Percentiles rank a stretch among this genome's conserved stretches.
Conservation (phyloP, 352 stramenopile species). For the Pythium rhizo-oryzae region DNA sequence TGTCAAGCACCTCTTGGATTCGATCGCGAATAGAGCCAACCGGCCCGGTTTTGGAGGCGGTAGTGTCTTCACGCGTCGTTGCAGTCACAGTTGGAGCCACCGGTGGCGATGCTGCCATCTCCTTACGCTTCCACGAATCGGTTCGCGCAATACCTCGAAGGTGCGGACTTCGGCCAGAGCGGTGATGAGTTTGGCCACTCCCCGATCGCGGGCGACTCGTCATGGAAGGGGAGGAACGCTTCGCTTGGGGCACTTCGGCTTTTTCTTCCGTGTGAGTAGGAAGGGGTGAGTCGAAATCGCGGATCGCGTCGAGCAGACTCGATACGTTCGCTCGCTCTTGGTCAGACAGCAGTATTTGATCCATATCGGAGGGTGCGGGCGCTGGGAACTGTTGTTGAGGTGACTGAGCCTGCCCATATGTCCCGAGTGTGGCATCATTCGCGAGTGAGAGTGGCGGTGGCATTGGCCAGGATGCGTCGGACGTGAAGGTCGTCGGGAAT, state of each 20-base stretch:
- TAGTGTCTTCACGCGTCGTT: neutral
- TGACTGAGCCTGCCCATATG: constrained; percentile 5
- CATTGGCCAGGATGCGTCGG: constrained; percentile 48
- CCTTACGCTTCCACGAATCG: constrained; percentile 20
- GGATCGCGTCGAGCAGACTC: constrained; percentile 69
- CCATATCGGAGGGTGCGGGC: constrained; percentile 13
- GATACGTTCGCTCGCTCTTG: constrained; percentile 64
- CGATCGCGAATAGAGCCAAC: constrained; percentile 23
- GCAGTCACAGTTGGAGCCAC: neutral
- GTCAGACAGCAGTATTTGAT: constrained; percentile 56
- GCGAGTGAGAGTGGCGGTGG: constrained; percentile 25
- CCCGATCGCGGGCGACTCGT: constrained; percentile 12
- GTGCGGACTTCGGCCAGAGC: constrained; percentile 18
- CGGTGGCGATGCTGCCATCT: neutral
- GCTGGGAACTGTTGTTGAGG: neutral
- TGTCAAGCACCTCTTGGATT: constrained; percentile 31
- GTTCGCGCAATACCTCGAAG: constrained; percentile 22
- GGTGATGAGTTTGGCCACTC: constrained; percentile 10
- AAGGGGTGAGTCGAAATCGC: constrained; percentile 59
- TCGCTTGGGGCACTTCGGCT: neutral
- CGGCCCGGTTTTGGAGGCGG: neutral
- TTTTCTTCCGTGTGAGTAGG: constrained; percentile 12
- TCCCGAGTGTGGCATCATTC: constrained; percentile 27
- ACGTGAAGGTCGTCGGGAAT: constrained; percentile 52
- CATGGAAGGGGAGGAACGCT: constrained; percentile 14